Percentiles rank a stretch among this genome's conserved stretches.
Conservation (phyloP, 2,329 filamentous ascomycete genomes). For the Fusarium torulosum region DNA sequence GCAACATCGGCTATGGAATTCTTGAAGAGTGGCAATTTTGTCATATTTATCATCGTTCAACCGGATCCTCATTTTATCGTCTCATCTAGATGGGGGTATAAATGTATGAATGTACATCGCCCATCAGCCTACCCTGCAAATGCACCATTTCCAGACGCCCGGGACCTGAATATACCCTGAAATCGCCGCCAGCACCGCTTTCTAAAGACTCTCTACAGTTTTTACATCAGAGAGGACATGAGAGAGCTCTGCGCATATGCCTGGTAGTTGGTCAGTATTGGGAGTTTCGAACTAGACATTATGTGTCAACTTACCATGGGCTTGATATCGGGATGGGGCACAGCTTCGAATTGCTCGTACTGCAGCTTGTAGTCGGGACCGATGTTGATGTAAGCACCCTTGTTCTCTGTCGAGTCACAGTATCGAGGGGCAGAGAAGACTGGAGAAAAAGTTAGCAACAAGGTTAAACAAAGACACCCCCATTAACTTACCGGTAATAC, state of each 20-base stretch:
- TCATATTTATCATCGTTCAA: conserved; percentile 32
- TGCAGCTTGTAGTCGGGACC: conserved; percentile 90
- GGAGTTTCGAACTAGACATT: neutral
- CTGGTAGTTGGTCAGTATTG: conserved; percentile 56
- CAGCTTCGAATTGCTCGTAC: conserved; percentile 94
- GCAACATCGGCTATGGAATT: conserved; percentile 61
- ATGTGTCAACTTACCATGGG: conserved; percentile 76
- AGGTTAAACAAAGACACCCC: neutral
- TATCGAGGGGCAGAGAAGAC: conserved; percentile 98
- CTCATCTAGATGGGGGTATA: conserved; percentile 47
- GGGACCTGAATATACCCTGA: conserved; percentile 37
- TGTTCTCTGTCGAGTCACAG: conserved; percentile 98
- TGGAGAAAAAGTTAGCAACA: conserved; percentile 48
- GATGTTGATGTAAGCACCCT: conserved; percentile 98
- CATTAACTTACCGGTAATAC: conserved; percentile 81
- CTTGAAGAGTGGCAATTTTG: conserved; percentile 49
- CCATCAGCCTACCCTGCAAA: conserved; percentile 43
- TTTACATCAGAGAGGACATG: conserved; percentile 79
- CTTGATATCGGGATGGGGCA: conserved; percentile 94
- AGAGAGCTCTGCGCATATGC: conserved; percentile 88
- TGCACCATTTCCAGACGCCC: conserved; percentile 48
- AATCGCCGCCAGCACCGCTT: conserved; percentile 35
- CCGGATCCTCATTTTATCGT: conserved; percentile 39
- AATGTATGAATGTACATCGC: conserved; percentile 46
- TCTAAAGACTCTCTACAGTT: conserved; percentile 27